Evolutionary conservation across 495 filamentous ascomycete genomes (phyloP), one percentile per base, ranked within the genome.

Genomic region (Aspergillus carlsbadensis): DNA sequence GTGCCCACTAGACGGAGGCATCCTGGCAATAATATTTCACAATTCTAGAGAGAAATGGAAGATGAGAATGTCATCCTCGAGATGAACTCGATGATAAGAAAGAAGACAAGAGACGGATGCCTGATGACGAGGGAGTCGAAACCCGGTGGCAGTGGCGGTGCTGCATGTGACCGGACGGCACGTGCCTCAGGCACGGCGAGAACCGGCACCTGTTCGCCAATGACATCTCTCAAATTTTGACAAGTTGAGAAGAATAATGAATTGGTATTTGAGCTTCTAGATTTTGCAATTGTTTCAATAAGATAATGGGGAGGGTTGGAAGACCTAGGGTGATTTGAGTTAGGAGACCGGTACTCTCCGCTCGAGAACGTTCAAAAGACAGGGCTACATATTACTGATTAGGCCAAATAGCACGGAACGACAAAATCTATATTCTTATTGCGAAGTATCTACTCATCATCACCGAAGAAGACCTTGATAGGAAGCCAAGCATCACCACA

Each of bases 391-490:
- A n/a, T n/a, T n/a, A n/a, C 8, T 10, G 7, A 24, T 36, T 5
- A 3, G 5, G n/a, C 6, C 10, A 43, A 22, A 43, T 43, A 10
- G 22, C 20, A 22, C 22, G 6, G 26, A 21, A 45, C 15, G 26
- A 22, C 60, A 52, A 36, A 37, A 26, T 52, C 45, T 64, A 60
- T 45, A 44, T 66, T 37, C 54, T 64, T 14, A 31, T 48, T 15
- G n/a, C 10, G 41, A 57, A 29, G 20, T 39, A 54, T 66, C 67
- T 81, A 89, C 71, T 92, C 89, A 61, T 91, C 91, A 69, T 92
- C 89, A 10, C 89, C 90, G 70, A 91, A 91, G 81, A 94, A 94
- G 7, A 93, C 88, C 81, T 87, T 88, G 29, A 90, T 63, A 3
- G 87, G 88, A 64, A 91, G 65, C 85, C 87, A 90, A 47, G 41